Evolutionary conservation across 2,329 filamentous ascomycete genomes (phyloP), one percentile per base, ranked within the genome.

Genomic region (Phyllosticta ampelicida): DNA sequence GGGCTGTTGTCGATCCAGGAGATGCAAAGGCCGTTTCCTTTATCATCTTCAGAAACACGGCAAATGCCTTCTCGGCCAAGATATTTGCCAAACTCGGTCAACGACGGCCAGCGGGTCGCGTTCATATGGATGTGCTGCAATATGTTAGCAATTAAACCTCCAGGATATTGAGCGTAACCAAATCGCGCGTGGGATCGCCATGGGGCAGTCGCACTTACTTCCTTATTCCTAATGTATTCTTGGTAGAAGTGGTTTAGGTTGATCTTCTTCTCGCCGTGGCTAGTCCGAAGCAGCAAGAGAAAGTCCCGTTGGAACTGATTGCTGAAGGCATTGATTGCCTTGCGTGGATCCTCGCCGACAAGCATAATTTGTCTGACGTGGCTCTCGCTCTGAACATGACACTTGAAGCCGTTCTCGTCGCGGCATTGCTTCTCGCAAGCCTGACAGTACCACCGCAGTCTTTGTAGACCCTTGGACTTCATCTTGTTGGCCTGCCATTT

Each of bases 241-340:
- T 97, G 90, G 73, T 99, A 99, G 71, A 97, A 97, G 61, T 89
- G 85, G 68, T 99, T 99, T 55, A 91, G 83, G 30, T 91, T 82
- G 1, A 97, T 85, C 65, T 84, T 82, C 72, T 99, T 99, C 73
- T 96, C 90, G 62, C 90, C 90, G 67, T 99, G 94, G 0, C 86
- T 83, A 0, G 91, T 96, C 59, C 84, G 81, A 6, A 99, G 78
- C 1, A 94, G 77, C 59, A 83, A 78, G 1, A 95, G 62, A 65
- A 96, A 96, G 68, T 95, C 89, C 60, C 81, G 80, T 62, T 87
- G 75, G 71, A 99, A 99, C 64, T 95, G 83, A 61, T 82, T 82
- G 71, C 83, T 89, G 76, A 84, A 99, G 51, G 91, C 82, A 68
- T 88, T 82, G 71, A 97, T 92, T 70, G 82, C 84, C 66, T 89